A percentile compares a stretch with the other conserved stretches of the same genome.
phyloP scores from a whole-genome alignment of 2,329 filamentous ascomycete genomes.

The Diaporthe amygdali region DNA sequence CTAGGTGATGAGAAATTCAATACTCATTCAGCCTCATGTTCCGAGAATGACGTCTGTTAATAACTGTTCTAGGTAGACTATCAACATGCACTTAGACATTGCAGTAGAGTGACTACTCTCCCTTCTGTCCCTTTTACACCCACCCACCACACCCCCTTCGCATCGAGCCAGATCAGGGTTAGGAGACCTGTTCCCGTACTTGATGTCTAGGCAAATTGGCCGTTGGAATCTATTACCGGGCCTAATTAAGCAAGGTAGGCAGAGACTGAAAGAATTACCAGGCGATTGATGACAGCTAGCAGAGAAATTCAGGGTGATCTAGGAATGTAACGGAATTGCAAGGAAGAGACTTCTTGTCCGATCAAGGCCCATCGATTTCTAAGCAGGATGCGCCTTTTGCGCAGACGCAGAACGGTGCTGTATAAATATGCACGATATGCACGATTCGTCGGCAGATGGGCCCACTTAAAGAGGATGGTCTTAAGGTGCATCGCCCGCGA shows the following conservation, averaged over 20 bases:
- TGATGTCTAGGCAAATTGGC: not conserved
- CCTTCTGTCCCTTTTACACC: no score
- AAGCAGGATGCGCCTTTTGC: conserved; percentile 6
- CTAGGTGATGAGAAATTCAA: not conserved
- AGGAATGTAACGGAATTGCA: not conserved
- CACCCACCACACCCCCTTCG: not conserved
- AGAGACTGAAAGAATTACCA: not conserved
- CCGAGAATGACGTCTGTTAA: not conserved
- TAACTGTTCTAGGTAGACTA: no score
- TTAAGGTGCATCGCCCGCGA: not conserved
- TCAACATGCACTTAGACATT: no score
- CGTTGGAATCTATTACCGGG: no score
- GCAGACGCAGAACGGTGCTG: not conserved
- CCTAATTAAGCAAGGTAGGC: not conserved
- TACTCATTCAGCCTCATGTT: not conserved
- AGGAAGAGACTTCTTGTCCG: not conserved
- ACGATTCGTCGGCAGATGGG: conserved; percentile 7
- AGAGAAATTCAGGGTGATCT: not conserved
- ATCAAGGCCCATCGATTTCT: conserved; percentile 13
- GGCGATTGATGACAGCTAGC: not conserved
- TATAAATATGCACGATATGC: conserved; percentile 5
- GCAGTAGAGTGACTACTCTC: no score
- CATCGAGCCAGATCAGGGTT: not conserved
- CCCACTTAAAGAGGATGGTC: not conserved
- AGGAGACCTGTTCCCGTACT: not conserved